Base-by-base conservation (phyloP, 202 grass and related monocot genomes). In the Panicum virgatum region DNA sequence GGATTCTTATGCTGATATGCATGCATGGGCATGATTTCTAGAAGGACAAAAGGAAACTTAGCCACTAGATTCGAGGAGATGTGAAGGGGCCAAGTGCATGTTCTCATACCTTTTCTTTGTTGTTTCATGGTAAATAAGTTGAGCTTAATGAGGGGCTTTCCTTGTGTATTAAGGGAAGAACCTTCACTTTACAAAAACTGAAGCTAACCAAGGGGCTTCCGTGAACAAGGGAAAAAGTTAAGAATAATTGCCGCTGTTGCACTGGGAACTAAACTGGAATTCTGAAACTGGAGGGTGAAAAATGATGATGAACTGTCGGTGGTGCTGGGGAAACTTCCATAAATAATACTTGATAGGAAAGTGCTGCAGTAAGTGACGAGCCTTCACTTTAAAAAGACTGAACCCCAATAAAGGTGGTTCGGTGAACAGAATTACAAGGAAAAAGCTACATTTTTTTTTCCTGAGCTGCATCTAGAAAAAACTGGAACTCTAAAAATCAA, bases 141-240 rank as follows among this genome's bases (percentile, higher is more conserved):
- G 68, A 45, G 67, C 27, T 82, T 86, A 78, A 80, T 75, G 53
- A 76, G n/a, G 75, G 68, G 79, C 65, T 78, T 92, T 90, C 75
- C 92, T 94, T 94, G 89, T 86, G 79, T 23, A 86, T 84, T 83
- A 94, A 94, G 92, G 73, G 83, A 94, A 88, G 92, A 88, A 94
- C 88, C 84, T 91, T 76, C 87, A 60, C 89, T 90, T 83, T 90
- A 43, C 36, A 80, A 75, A 75, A 22, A 86, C 39, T 69, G 74
- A 40, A 86, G 75, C 36, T 83, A 69, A 69, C 51, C 68, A 67
- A 78, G 61, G 52, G 68, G 42, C 23, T 62, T 86, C 26, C 9
- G 7, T 66, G 58, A 79, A 79, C 44, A 51, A 48, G 68, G 26
- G 39, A 71, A 54, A 75, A 75, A 37, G 20, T 25, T 64, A 56